These are phyloP conservation scores for Cucumis sativus DNA, from an alignment of 306 rosid species.

Conservation along the genomic window Cucumber_9930_V3 NC_026656.2:472001-472500, in stretches of 20 bases:
- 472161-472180: not conserved
- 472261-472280: not conserved
- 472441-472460: conserved; percentile 14
- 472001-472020: not conserved
- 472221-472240: not conserved
- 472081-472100: not conserved
- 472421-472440: conserved; percentile 13
- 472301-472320: not conserved
- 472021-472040: not conserved
- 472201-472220: not conserved
- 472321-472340: conserved; percentile 45
- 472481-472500: not conserved
- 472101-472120: not conserved
- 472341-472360: conserved; percentile 62
- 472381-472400: conserved; percentile 68
- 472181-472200: not conserved
- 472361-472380: conserved; percentile 78
- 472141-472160: not conserved
- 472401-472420: conserved; percentile 41
- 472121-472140: not conserved
- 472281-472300: not conserved
- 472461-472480: conserved; percentile 1
- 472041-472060: not conserved
- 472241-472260: not conserved
- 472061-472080: not conserved